These are phyloP conservation scores for Ceratobasidium sp. DNA, from an alignment of 1,284 basidiomycete species.

Conservation along the genomic window DNA sequence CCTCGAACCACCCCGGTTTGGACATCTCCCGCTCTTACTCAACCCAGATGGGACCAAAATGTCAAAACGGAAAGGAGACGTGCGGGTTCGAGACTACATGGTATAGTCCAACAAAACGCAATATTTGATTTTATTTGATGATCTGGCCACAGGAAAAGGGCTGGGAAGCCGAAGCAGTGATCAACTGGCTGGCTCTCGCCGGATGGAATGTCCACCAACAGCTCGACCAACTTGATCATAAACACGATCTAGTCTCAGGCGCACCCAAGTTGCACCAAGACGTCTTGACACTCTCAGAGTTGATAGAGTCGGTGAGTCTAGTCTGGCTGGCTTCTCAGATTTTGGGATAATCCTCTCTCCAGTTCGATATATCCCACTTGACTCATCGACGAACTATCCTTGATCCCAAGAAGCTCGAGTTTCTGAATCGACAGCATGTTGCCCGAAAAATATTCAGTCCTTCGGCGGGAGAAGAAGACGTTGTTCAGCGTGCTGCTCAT, in stretches of 20 bases:
- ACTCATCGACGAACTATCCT: slow-evolving; percentile 79
- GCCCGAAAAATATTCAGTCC: slow-evolving; percentile 46
- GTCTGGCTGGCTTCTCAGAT: not conserved
- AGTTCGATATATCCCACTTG: slow-evolving; percentile 63
- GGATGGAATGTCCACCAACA: slow-evolving; percentile 82
- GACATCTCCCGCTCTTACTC: slow-evolving; percentile 88
- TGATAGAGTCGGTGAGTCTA: slow-evolving; percentile 63
- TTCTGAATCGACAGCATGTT: slow-evolving; percentile 82
- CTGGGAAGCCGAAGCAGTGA: slow-evolving; percentile 88
- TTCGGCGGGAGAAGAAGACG: not conserved
- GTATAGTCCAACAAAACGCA: slow-evolving; percentile 55
- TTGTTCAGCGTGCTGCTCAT: slow-evolving; percentile 34
- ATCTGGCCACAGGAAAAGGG: slow-evolving; percentile 57
- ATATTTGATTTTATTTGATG: not conserved
- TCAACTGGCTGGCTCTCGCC: slow-evolving; percentile 93
- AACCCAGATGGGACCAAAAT: slow-evolving; percentile 94
- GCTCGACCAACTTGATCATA: slow-evolving; percentile 41
- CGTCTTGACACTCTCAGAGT: slow-evolving; percentile 68
- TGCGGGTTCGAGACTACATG: slow-evolving; percentile 84
- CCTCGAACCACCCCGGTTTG: slow-evolving; percentile 79
- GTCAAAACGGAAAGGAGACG: slow-evolving; percentile 92
- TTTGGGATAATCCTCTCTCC: not conserved
- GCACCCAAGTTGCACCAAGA: slow-evolving; percentile 59
- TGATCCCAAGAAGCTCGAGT: slow-evolving; percentile 73
- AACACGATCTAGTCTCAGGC: slow-evolving; percentile 39